A percentile compares a stretch with the other conserved stretches of the same genome.
These are phyloP conservation scores for Polygonum aviculare DNA, from an alignment of 148 eudicot species.

Conservation along the genomic window DNA sequence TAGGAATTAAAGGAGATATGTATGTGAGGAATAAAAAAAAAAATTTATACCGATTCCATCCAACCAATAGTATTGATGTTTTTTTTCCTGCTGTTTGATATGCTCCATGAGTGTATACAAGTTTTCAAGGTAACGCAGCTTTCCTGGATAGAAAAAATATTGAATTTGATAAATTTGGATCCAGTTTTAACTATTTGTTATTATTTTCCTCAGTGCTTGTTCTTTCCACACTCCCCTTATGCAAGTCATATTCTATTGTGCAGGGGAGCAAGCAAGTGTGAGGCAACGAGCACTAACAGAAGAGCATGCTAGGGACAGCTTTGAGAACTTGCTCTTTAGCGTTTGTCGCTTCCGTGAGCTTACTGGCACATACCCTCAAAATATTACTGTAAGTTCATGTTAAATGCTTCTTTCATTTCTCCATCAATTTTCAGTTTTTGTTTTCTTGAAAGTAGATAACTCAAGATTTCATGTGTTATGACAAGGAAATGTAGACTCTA, in stretches of 20 bases:
- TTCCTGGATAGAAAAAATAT: neutral
- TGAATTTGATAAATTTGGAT: neutral
- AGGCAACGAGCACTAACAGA: conserved; percentile 86
- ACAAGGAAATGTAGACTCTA: neutral
- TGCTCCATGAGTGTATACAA: neutral
- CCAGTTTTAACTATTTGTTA: neutral
- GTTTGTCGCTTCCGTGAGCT: conserved; percentile 92
- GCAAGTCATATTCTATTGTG: neutral
- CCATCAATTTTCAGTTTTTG: neutral
- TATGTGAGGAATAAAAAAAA: neutral
- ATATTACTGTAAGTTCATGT: conserved; percentile 64
- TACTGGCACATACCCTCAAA: conserved; percentile 81
- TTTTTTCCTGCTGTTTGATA: neutral
- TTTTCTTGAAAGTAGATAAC: neutral
- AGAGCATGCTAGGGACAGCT: conserved; percentile 98
- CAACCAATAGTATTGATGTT: neutral
- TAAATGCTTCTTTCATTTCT: neutral
- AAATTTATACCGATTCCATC: neutral
- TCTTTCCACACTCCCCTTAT: neutral
- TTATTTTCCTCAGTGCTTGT: neutral
- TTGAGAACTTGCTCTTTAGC: conserved; percentile 90
- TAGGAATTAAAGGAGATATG: neutral
- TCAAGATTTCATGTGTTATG: neutral
- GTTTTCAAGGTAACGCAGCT: neutral
- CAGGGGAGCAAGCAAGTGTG: conserved; percentile 68